These are phyloP conservation scores for Rhizopus sp. DNA, from an alignment of 371 early-diverging fungal species.

Conservation along the genomic window DNA sequence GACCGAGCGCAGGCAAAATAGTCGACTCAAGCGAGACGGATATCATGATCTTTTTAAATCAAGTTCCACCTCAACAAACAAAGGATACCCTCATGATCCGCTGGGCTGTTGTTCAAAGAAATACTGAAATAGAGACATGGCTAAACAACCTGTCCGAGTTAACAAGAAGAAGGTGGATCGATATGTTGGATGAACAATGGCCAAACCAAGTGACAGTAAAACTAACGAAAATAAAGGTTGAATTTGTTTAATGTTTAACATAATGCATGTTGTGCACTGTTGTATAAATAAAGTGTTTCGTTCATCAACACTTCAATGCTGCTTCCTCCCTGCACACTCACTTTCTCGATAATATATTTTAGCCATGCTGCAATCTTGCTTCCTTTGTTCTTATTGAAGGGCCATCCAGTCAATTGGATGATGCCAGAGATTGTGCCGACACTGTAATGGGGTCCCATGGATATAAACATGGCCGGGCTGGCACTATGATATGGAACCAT, in stretches of 20 bases:
- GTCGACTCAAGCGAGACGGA: constrained; percentile 27
- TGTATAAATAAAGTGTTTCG: neutral
- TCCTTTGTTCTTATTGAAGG: constrained; percentile 26
- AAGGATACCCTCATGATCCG: constrained; percentile 47
- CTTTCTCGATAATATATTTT: constrained; percentile 29
- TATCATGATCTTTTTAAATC: constrained; percentile 46
- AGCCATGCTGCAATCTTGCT: constrained; percentile 26
- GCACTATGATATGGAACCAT: constrained; percentile 27
- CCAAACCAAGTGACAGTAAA: constrained; percentile 46
- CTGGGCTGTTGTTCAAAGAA: constrained; percentile 45
- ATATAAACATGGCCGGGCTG: constrained; percentile 29
- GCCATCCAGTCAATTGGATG: constrained; percentile 28
- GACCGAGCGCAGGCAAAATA: constrained; percentile 48
- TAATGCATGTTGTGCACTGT: no score
- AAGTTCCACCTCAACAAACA: constrained; percentile 27
- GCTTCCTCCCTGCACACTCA: neutral
- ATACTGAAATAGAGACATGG: constrained; percentile 40
- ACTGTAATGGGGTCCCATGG: constrained; percentile 33
- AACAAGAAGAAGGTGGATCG: constrained; percentile 45
- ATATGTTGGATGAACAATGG: constrained; percentile 48
- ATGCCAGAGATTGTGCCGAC: constrained; percentile 26
- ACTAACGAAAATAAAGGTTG: constrained; percentile 44
- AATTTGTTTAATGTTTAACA: constrained; percentile 18
- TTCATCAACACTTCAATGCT: neutral
- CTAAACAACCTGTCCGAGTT: constrained; percentile 29